phyloP scores from a whole-genome alignment of 495 filamentous ascomycete genomes.

The Rostrohypoxylon terebratum region DNA sequence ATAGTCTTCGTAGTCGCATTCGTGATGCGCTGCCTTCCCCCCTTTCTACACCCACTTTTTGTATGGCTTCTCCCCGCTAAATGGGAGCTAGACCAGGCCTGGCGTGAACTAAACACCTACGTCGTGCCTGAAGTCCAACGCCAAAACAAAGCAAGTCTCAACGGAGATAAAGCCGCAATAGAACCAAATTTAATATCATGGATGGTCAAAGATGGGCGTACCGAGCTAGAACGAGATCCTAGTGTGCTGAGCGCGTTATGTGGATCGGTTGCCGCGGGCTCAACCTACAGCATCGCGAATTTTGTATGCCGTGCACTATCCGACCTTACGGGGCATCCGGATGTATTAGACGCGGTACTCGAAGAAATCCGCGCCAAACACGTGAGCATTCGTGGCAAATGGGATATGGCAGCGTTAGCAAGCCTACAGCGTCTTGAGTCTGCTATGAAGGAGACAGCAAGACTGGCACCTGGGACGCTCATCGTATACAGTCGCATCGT shows the following conservation, averaged over 20 bases:
- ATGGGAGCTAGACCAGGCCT: not conserved
- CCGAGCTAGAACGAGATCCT: not conserved
- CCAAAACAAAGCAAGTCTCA: not conserved
- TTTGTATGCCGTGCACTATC: not conserved
- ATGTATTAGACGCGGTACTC: not conserved
- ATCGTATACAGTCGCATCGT: not conserved
- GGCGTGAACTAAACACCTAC: not conserved
- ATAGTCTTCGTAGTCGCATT: not conserved
- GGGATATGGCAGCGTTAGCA: conserved; percentile 5
- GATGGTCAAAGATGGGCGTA: not conserved
- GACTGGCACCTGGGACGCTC: not conserved
- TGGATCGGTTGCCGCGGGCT: not conserved
- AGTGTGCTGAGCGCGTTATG: not conserved
- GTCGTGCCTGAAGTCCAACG: not conserved
- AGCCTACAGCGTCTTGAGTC: conserved; percentile 19
- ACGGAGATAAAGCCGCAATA: not conserved
- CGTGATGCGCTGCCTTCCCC: not conserved
- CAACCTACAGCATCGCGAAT: conserved; percentile 7
- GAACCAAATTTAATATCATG: not conserved
- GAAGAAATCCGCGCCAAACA: conserved; percentile 16
- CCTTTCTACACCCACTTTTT: not conserved
- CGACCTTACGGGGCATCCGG: conserved; percentile 5
- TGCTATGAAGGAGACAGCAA: conserved; percentile 18
- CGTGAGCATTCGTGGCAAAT: not conserved
- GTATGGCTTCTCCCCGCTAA: not conserved